Base-by-base conservation (phyloP, 768 basidiomycete species). In the Paxillus involutus region DNA sequence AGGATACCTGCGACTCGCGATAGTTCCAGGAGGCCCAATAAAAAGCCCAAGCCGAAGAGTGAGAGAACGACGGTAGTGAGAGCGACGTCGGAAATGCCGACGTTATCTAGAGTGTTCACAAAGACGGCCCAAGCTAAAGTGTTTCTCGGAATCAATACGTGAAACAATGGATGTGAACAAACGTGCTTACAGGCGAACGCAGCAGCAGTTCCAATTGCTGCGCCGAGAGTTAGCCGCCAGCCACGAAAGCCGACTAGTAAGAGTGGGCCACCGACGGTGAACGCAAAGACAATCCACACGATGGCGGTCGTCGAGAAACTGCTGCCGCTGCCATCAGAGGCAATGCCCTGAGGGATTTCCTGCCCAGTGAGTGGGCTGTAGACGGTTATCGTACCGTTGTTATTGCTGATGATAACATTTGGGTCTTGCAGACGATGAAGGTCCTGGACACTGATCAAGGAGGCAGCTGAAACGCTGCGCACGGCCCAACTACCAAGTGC, bases 61-160 rank as follows among this genome's bases (percentile, higher is more conserved):
- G 66, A 75, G 24, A 88, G 52, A 8, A 80, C 71, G 48, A 84
- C 73, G 37, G 75, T 53, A 1, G 78, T 78, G 40, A 88, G 67
- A 6, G 80, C 62, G 17, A 79, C 51, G 62, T 88, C 86, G 0
- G 80, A 67, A 11, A 86, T 59, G 19, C 82, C 80, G 7, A 71
- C 61, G 3, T 77, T 68, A 53, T 74, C 70, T 3, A 82, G 66
- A 1, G 82, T 77, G 65, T 85, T 88, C 52, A 82, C 71, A 45
- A 88, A 72, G 11, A 85, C 81, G 7, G 82, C 76, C 86, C 86
- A 88, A 5, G 81, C 85, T 85, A 55, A 9, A 30, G 36, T 32
- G 26, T 40, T 21, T 51, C 17, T 19, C 42, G 44, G 4, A 26
- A 24, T 51, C 46, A 47, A 46, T 19, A 36, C 50, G n/a, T 58